Evolutionary conservation across 768 basidiomycete genomes (phyloP).

Genomic region (Agrocybe chaxingu): DNA sequence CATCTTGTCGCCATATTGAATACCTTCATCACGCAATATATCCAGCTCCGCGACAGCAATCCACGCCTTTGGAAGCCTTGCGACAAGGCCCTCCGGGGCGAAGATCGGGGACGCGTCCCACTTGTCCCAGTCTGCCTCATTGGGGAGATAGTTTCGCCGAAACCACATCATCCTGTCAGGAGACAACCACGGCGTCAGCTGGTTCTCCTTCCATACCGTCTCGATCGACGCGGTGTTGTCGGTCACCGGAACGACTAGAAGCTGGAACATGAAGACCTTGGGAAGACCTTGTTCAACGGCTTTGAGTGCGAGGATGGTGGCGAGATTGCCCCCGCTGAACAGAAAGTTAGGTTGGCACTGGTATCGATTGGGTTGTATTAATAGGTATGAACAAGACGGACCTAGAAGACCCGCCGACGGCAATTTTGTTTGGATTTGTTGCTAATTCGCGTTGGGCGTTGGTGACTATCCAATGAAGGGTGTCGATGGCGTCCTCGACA

Average conservation of each 20-base stretch:
- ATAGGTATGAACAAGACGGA: constrained; percentile 16
- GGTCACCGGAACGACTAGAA: constrained; percentile 69
- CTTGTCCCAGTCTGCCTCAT: constrained; percentile 52
- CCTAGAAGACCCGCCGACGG: constrained; percentile 77
- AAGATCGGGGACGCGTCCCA: constrained; percentile 75
- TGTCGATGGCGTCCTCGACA: constrained; percentile 66
- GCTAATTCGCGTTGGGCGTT: constrained; percentile 44
- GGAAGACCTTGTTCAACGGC: constrained; percentile 45
- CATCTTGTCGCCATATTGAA: constrained; percentile 60
- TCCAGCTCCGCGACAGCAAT: constrained; percentile 65
- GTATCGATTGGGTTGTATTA: not conserved
- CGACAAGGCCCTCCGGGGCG: constrained; percentile 53
- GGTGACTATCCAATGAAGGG: constrained; percentile 56
- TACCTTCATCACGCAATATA: constrained; percentile 64
- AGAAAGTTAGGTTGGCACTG: not conserved
- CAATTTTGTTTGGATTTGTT: constrained; percentile 51
- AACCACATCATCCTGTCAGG: constrained; percentile 75
- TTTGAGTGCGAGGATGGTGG: constrained; percentile 63
- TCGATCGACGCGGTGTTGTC: constrained; percentile 62
- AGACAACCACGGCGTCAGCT: constrained; percentile 54
- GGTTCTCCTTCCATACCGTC: constrained; percentile 52
- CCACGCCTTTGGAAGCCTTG: constrained; percentile 54
- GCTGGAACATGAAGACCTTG: constrained; percentile 55
- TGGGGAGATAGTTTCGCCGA: constrained; percentile 64
- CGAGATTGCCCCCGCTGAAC: constrained; percentile 66